Conservation (phyloP, 306 rosid species). For the Hippophae rhamnoides region DNA sequence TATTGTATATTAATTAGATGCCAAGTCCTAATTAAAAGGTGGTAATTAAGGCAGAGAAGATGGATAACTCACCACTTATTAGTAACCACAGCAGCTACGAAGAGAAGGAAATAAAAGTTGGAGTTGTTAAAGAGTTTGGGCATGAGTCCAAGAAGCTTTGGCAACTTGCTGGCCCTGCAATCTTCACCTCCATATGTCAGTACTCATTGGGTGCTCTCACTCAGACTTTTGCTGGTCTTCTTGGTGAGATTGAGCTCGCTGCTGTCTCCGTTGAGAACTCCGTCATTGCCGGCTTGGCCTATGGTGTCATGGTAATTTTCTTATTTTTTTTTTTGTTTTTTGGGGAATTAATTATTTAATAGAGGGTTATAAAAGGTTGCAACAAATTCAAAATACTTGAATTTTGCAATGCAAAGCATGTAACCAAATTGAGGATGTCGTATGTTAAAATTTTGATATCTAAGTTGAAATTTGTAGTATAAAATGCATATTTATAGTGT, state of each 20-base stretch:
- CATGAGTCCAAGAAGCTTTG: constrained; percentile 36
- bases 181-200: constrained; percentile 42
- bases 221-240: constrained; percentile 39
- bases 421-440: too few species aligned
- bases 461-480: too few species aligned
- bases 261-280: constrained; percentile 67
- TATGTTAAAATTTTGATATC: too few species aligned
- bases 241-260: constrained; percentile 53
- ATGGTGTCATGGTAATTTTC: constrained; percentile 50
- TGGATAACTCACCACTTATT: constrained; percentile 31
- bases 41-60: neutral
- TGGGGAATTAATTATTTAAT: neutral
- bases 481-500: too few species aligned
- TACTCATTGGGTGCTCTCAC: constrained; percentile 65
- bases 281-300: constrained; percentile 56
- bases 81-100: constrained; percentile 16
- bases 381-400: too few species aligned
- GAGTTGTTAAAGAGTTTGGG: constrained; percentile 12
- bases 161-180: constrained; percentile 51
- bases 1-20: too few species aligned
- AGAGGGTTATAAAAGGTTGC: too few species aligned
- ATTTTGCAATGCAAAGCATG: too few species aligned
- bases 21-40: too few species aligned
- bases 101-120: constrained; percentile 11
- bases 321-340: neutral